Percentiles rank a stretch among this genome's conserved stretches.
Conservation (phyloP, 805 yeast species). For the Lipomyces mesembrius region DNA sequence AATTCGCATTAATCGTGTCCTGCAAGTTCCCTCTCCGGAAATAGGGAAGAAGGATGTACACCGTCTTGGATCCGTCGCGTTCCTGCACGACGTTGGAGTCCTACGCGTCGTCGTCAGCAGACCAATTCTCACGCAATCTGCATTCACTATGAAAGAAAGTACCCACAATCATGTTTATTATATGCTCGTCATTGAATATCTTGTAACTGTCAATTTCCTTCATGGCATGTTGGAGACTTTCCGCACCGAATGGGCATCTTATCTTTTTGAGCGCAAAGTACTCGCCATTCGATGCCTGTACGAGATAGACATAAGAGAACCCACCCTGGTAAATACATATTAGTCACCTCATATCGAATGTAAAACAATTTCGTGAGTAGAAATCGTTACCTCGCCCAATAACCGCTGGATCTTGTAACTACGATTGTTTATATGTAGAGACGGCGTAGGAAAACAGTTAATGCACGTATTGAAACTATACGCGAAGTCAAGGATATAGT, state of each 20-base stretch:
- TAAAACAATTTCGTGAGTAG: not conserved
- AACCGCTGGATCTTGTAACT: constrained; percentile 66
- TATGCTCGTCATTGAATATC: constrained; percentile 68
- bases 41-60: constrained; percentile 79
- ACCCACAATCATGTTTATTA: constrained; percentile 59
- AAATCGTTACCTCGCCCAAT: constrained; percentile 65
- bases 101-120: not conserved
- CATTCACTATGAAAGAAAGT: not conserved
- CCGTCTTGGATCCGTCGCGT: constrained; percentile 74
- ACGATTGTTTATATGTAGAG: constrained; percentile 63
- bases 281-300: constrained; percentile 54
- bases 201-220: constrained; percentile 76
- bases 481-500: constrained; percentile 40
- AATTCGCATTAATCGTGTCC: constrained; percentile 70
- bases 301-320: constrained; percentile 82
- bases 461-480: constrained; percentile 46
- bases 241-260: constrained; percentile 84
- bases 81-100: constrained; percentile 77
- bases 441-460: constrained; percentile 55
- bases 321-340: constrained; percentile 58
- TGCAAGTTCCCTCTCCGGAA: constrained; percentile 70
- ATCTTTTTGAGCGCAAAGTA: constrained; percentile 81
- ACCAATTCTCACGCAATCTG: not conserved
- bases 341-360: not conserved
- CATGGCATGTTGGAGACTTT: constrained; percentile 73